Conservation (phyloP, 352 stramenopile genomes). For the Pythium apleroticum region DNA sequence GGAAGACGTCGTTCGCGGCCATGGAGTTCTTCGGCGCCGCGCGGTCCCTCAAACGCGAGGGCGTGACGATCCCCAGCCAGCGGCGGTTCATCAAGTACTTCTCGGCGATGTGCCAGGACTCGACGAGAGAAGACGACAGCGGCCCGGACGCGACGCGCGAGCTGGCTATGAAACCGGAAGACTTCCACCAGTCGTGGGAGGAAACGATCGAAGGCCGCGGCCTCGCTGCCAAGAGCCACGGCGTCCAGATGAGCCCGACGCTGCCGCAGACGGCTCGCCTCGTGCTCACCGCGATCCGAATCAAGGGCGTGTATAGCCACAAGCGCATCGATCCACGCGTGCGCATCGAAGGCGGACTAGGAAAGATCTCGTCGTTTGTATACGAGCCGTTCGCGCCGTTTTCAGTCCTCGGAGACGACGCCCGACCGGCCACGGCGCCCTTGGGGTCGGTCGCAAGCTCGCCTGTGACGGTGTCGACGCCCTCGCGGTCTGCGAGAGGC, state of each 20-base stretch:
- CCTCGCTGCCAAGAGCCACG: slow-evolving; percentile 11
- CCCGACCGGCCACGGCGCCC: neutral
- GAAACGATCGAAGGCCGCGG: slow-evolving; percentile 41
- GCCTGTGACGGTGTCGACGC: neutral
- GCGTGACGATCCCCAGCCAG: slow-evolving; percentile 84
- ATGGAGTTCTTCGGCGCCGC: slow-evolving; percentile 71
- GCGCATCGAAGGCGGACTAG: slow-evolving; percentile 41
- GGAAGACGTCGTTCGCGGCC: slow-evolving; percentile 52
- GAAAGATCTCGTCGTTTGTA: neutral
- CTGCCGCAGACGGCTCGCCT: slow-evolving; percentile 36
- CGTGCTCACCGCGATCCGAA: slow-evolving; percentile 39
- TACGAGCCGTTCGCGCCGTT: slow-evolving; percentile 15
- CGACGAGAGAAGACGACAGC: neutral
- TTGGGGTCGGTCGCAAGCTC: neutral
- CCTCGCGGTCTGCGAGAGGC: slow-evolving; percentile 1
- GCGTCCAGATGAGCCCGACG: slow-evolving; percentile 29
- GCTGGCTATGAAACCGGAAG: slow-evolving; percentile 31
- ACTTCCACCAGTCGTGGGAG: slow-evolving; percentile 53
- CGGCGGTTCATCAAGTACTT: slow-evolving; percentile 82
- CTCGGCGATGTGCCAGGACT: slow-evolving; percentile 42
- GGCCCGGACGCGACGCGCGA: slow-evolving; percentile 29
- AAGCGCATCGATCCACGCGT: slow-evolving; percentile 61
- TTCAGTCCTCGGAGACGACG: neutral
- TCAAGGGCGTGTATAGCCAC: slow-evolving; percentile 44
- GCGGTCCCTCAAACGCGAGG: slow-evolving; percentile 73